Evolutionary conservation across 441 rosid species (phyloP).

Genomic region (Kokia cookei): DNA sequence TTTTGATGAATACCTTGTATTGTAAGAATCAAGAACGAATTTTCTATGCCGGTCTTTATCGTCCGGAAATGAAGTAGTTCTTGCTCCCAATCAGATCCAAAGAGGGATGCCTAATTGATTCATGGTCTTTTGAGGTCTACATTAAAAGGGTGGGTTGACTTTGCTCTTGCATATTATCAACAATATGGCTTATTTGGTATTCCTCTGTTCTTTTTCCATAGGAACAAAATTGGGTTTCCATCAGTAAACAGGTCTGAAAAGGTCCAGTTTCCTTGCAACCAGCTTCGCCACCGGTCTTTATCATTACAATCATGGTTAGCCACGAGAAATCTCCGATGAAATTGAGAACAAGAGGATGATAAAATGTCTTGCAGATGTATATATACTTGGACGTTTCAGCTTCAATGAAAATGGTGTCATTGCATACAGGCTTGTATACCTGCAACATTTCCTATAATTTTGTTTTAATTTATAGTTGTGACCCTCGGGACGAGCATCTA

Average conservation of each 20-base stretch:
- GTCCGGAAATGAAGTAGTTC: background rate
- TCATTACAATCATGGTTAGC: background rate
- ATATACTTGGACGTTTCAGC: background rate
- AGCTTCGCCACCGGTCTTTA: background rate
- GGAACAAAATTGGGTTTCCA: background rate
- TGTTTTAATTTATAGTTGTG: background rate
- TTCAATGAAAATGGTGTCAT: background rate
- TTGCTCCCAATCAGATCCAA: background rate
- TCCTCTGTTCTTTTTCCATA: background rate
- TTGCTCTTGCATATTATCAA: background rate
- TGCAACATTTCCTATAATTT: background rate
- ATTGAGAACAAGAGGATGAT: background rate
- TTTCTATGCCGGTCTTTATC: background rate
- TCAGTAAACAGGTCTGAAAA: background rate
- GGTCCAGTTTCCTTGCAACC: background rate
- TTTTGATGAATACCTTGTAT: constrained; percentile 50
- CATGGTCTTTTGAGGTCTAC: background rate
- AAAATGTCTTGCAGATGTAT: background rate
- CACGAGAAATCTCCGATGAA: background rate
- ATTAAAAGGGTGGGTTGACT: background rate
- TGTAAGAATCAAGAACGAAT: constrained; percentile 22
- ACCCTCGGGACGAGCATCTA: no score
- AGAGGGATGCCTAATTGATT: background rate
- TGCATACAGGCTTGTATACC: background rate
- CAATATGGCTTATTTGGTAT: background rate